These are phyloP conservation scores for Cryptosporidium sp. DNA, from an alignment of 169 alveolate genomes.

Conservation along the genomic window DNA sequence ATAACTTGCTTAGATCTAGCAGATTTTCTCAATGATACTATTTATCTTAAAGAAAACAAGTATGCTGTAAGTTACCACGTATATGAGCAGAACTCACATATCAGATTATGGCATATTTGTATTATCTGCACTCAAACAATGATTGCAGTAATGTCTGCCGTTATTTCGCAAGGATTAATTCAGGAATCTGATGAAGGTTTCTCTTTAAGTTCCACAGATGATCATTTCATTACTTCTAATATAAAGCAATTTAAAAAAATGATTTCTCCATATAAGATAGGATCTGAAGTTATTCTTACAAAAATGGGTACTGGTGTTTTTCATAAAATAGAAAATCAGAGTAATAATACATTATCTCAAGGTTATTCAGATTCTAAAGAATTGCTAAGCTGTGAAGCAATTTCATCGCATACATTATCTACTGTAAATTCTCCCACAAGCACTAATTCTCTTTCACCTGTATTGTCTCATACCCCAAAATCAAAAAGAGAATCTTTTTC, in stretches of 20 bases:
- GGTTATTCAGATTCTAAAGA: background rate
- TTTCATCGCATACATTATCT: conserved; percentile 1
- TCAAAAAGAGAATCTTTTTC: background rate
- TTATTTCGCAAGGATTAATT: conserved; percentile 55
- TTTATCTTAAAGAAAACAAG: conserved; percentile 24
- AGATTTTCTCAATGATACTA: conserved; percentile 16
- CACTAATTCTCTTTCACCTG: background rate
- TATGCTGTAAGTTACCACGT: conserved; percentile 1
- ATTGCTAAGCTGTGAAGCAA: background rate
- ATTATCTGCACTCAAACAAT: conserved; percentile 37
- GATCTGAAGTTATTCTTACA: conserved; percentile 25
- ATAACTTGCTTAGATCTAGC: conserved; percentile 57
- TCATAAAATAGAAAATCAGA: conserved; percentile 20
- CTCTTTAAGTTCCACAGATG: background rate
- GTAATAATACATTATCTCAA: background rate
- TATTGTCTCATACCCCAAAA: conserved; percentile 3
- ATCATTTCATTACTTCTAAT: conserved; percentile 29
- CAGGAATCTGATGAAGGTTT: conserved; percentile 24
- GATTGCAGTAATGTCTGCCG: conserved; percentile 31
- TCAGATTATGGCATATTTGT: conserved; percentile 56
- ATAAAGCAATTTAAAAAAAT: conserved; percentile 29
- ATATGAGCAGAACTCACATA: background rate
- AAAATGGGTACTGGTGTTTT: conserved; percentile 55
- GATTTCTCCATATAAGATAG: conserved; percentile 51
- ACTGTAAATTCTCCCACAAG: conserved; percentile 28